A percentile compares a stretch with the other conserved stretches of the same genome.
These are phyloP conservation scores for Acacia pycnantha DNA, from an alignment of 331 rosid genomes.

Conservation along the genomic window DNA sequence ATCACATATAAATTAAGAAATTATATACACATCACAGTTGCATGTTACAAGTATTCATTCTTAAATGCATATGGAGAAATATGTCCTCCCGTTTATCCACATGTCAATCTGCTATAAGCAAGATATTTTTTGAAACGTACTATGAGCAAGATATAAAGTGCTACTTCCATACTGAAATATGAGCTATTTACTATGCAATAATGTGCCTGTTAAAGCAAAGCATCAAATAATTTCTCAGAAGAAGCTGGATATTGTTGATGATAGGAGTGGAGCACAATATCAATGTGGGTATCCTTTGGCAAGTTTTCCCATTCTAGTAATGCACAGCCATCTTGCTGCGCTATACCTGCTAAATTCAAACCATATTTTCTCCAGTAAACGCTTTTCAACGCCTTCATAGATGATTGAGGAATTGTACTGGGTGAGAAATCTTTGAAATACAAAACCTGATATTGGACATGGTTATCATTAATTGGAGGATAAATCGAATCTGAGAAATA, in stretches of 20 bases:
- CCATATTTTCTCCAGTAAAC: conserved; percentile 85
- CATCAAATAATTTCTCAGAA: conserved; percentile 25
- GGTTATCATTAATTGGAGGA: conserved; percentile 18
- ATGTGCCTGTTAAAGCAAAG: conserved; percentile 8
- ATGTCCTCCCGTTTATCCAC: conserved; percentile 1
- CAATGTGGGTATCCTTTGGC: conserved; percentile 55
- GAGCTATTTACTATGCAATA: neutral
- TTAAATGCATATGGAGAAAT: neutral
- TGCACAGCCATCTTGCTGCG: conserved; percentile 52
- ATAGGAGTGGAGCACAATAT: conserved; percentile 76
- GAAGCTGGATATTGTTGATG: conserved; percentile 61
- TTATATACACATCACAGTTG: neutral
- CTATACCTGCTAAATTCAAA: conserved; percentile 47
- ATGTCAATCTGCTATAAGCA: neutral
- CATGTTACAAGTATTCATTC: neutral
- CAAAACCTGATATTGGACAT: conserved; percentile 60
- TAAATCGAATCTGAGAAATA: conserved; percentile 11
- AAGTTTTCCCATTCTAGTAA: conserved; percentile 73
- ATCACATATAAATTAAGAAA: conserved; percentile 7
- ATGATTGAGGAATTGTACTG: conserved; percentile 47
- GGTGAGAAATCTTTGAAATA: conserved; percentile 72
- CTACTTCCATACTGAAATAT: conserved; percentile 17
- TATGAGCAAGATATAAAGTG: neutral
- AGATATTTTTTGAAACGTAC: neutral
- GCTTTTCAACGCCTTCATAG: conserved; percentile 64